These are phyloP conservation scores for Agapanthus africanus DNA, from an alignment of 106 monocot species.

Conservation along the genomic window DNA sequence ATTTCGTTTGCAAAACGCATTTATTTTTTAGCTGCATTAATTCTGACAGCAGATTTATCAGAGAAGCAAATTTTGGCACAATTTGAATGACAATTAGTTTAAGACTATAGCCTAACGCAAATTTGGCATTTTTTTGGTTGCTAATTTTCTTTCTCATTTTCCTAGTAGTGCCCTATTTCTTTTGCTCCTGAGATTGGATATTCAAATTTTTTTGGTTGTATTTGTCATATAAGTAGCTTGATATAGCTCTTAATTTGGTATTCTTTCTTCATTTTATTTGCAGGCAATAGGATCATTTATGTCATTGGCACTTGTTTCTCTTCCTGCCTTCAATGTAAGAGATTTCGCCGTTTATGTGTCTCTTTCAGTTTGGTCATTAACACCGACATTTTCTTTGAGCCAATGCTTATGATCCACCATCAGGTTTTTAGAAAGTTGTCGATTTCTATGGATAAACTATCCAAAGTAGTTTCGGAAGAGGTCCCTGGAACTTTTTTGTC, in stretches of 20 bases:
- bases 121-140: too few species aligned
- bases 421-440: slow-evolving; percentile 21
- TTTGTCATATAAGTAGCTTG: neutral
- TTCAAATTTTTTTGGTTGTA: neutral
- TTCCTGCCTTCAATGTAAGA: too few species aligned
- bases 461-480: slow-evolving; percentile 35
- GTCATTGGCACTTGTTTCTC: slow-evolving; percentile 23
- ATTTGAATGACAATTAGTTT: too few species aligned
- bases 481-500: slow-evolving; percentile 40
- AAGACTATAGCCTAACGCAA: too few species aligned
- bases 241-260: neutral
- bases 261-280: neutral
- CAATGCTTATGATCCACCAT: neutral
- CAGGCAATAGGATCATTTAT: slow-evolving; percentile 28
- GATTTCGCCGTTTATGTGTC: neutral
- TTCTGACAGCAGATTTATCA: too few species aligned
- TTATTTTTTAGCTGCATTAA: too few species aligned
- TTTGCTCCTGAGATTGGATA: neutral
- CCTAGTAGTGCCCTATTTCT: neutral
- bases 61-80: too few species aligned
- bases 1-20: too few species aligned
- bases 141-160: neutral
- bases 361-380: neutral
- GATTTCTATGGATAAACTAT: slow-evolving; percentile 24
- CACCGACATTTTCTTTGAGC: neutral